A percentile compares a stretch with the other conserved stretches of the same genome.
phyloP scores from a whole-genome alignment of 306 rosid genomes.

The Cicer yamashitae region DNA sequence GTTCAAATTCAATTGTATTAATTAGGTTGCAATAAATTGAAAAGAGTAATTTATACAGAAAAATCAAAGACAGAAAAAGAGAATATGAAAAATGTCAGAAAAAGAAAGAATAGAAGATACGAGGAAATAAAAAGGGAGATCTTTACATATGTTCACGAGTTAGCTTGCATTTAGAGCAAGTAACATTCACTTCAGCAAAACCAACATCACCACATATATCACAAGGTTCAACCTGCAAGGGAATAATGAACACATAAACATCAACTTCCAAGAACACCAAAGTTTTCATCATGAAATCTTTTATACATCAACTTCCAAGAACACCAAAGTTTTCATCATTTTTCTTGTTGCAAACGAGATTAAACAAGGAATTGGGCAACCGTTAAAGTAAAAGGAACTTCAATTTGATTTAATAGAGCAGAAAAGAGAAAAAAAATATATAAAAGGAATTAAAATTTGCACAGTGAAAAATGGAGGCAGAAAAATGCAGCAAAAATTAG shows the following conservation, averaged over 20 bases:
- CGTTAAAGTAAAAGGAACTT: no score
- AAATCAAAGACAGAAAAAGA: background rate
- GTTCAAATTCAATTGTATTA: background rate
- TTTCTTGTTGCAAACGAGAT: conserved; percentile 3
- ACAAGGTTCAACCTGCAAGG: conserved; percentile 61
- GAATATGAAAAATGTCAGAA: background rate
- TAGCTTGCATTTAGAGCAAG: conserved; percentile 60
- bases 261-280: conserved; percentile 8
- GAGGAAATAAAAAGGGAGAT: conserved; percentile 35
- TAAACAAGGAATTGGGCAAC: background rate
- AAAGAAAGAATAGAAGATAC: background rate
- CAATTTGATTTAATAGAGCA: no score
- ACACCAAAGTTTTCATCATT: background rate
- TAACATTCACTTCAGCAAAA: conserved; percentile 41
- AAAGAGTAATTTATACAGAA: background rate
- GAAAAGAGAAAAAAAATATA: no score
- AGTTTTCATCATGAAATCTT: background rate
- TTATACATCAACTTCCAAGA: conserved; percentile 1
- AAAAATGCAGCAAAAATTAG: no score
- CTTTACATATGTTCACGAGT: conserved; percentile 63
- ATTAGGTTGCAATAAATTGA: conserved; percentile 15
- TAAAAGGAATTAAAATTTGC: no score
- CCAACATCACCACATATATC: conserved; percentile 62
- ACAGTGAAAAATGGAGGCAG: no score
- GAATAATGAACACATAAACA: conserved; percentile 37